Evolutionary conservation across 1,284 basidiomycete species (phyloP).

Genomic region (Ustilago trichophora): DNA sequence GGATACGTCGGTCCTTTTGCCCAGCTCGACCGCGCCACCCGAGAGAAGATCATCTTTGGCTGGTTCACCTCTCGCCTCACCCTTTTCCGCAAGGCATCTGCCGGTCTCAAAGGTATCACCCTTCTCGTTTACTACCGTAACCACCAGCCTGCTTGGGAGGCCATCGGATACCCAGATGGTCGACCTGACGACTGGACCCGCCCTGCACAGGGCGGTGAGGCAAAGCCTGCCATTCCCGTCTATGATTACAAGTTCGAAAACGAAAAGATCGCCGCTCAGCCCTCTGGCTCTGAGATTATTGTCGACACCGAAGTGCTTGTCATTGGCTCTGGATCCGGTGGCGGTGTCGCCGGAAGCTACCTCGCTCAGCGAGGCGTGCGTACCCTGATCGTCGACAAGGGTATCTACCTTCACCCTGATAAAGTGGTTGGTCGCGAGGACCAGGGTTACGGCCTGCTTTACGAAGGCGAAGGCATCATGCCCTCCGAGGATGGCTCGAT

Average conservation of each 20-base stretch:
- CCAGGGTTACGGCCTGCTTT: slow-evolving; percentile 66
- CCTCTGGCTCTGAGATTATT: slow-evolving; percentile 47
- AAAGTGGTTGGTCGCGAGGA: slow-evolving; percentile 65
- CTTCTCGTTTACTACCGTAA: slow-evolving; percentile 61
- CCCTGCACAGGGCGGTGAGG: slow-evolving; percentile 20
- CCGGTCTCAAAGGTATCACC: slow-evolving; percentile 56
- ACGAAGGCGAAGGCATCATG: slow-evolving; percentile 67
- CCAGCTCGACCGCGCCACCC: slow-evolving; percentile 38
- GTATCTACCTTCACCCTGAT: slow-evolving; percentile 66
- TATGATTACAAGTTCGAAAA: slow-evolving; percentile 64
- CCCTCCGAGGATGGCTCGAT: slow-evolving; percentile 67
- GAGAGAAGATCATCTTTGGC: slow-evolving; percentile 39
- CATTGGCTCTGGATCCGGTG: slow-evolving; percentile 69
- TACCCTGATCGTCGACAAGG: slow-evolving; percentile 69
- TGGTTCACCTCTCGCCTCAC: slow-evolving; percentile 56
- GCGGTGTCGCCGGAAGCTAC: slow-evolving; percentile 66
- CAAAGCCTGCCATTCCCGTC: slow-evolving; percentile 18
- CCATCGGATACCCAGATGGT: slow-evolving; percentile 62
- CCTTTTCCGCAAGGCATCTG: slow-evolving; percentile 57
- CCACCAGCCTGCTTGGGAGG: slow-evolving; percentile 56
- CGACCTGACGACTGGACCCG: slow-evolving; percentile 55
- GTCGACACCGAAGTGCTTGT: slow-evolving; percentile 65
- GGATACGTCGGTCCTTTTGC: slow-evolving; percentile 60
- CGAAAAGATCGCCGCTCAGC: slow-evolving; percentile 52
- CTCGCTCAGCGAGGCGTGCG: slow-evolving; percentile 66